These are phyloP conservation scores for Periglandula ipomoeae DNA, from an alignment of 2,329 filamentous ascomycete genomes.

Conservation along the genomic window DNA sequence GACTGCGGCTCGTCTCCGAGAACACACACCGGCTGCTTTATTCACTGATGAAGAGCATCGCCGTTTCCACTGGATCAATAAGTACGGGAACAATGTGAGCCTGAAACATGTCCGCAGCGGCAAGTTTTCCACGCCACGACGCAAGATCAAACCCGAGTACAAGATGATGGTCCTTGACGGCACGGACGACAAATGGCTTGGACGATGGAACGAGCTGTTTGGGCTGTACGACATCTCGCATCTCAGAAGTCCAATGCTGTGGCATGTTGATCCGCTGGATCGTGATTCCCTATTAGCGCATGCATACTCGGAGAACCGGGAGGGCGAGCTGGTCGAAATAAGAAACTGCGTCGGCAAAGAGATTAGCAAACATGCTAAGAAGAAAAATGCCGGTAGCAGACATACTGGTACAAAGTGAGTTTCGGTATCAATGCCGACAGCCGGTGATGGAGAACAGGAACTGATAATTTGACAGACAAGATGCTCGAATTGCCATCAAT, in stretches of 20 bases:
- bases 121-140: constrained; percentile 15
- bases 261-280: constrained; percentile 69
- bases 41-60: constrained; percentile 79
- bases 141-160: constrained; percentile 16
- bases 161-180: constrained; percentile 59
- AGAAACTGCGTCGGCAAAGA: constrained; percentile 69
- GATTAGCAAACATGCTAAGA: constrained; percentile 70
- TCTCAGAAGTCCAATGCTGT: constrained; percentile 73
- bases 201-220: constrained; percentile 63
- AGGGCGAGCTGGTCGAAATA: constrained; percentile 59
- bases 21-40: constrained; percentile 65
- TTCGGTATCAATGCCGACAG: neutral
- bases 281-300: constrained; percentile 64
- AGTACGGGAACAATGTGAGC: constrained; percentile 50
- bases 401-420: constrained; percentile 32
- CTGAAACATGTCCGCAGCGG: constrained; percentile 37
- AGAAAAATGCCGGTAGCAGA: constrained; percentile 37
- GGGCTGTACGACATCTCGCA: constrained; percentile 59
- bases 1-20: constrained; percentile 61
- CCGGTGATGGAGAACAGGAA: neutral
- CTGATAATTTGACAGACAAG: constrained; percentile 23
- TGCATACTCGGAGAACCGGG: constrained; percentile 50
- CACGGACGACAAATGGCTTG: constrained; percentile 55
- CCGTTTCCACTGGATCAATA: constrained; percentile 69
- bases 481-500: constrained; percentile 46